A percentile compares a stretch with the other conserved stretches of the same genome.
Conservation (phyloP, 371 early-diverging fungal species). For the Saksenaea oblongispora region DNA sequence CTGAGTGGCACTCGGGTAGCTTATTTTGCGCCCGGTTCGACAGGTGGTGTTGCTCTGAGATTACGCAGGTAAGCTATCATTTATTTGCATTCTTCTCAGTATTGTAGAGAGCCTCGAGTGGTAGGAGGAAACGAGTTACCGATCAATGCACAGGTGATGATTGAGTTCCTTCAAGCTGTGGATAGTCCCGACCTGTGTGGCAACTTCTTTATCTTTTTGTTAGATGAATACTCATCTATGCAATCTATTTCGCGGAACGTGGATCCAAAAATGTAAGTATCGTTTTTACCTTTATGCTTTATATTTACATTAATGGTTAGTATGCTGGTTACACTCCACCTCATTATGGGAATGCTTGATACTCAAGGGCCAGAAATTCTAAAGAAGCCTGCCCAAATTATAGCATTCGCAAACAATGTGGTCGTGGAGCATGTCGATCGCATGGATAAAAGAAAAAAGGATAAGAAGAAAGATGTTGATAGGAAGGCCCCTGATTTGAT, state of each 20-base stretch:
- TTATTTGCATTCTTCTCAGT: neutral
- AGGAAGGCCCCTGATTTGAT: conserved; percentile 27
- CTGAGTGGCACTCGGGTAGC: conserved; percentile 49
- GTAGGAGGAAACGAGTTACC: conserved; percentile 54
- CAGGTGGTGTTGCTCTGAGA: conserved; percentile 57
- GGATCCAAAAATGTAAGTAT: conserved; percentile 48
- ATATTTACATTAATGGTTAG: conserved; percentile 26
- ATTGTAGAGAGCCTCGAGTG: conserved; percentile 21
- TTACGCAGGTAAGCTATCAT: conserved; percentile 18
- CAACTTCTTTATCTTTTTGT: conserved; percentile 73
- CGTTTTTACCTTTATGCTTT: neutral
- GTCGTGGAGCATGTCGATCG: conserved; percentile 48
- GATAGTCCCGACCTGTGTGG: conserved; percentile 64
- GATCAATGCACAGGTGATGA: conserved; percentile 55
- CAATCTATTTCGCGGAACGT: conserved; percentile 27
- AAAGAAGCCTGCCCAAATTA: conserved; percentile 74
- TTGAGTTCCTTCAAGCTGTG: conserved; percentile 59
- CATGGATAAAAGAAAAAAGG: conserved; percentile 12
- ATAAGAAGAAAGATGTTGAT: neutral
- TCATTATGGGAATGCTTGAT: conserved; percentile 69
- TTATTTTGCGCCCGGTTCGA: conserved; percentile 61
- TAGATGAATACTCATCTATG: conserved; percentile 70
- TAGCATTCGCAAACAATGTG: conserved; percentile 76
- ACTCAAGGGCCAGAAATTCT: conserved; percentile 75
- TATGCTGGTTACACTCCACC: conserved; percentile 53